phyloP scores from a whole-genome alignment of 768 basidiomycete genomes.

The Podaxis sp. region DNA sequence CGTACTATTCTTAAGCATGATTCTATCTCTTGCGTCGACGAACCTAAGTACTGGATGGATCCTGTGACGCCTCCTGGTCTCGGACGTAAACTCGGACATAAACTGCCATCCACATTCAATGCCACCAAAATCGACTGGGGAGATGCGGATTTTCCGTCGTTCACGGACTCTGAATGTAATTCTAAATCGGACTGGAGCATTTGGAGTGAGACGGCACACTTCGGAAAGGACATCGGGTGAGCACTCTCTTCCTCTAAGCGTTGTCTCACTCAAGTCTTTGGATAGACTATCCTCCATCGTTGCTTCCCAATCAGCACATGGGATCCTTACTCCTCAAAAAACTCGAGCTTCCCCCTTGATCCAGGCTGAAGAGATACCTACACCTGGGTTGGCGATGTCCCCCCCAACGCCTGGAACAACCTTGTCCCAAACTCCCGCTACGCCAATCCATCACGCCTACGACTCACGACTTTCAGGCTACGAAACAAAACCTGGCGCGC shows the following conservation, averaged over 20 bases:
- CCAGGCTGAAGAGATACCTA: conserved; percentile 30
- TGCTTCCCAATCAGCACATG: conserved; percentile 3
- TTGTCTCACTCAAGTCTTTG: not conserved
- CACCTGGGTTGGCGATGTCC: conserved; percentile 46
- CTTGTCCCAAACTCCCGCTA: conserved; percentile 46
- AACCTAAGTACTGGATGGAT: not conserved
- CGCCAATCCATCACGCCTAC: conserved; percentile 43
- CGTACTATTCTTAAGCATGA: not conserved
- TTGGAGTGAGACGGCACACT: conserved; percentile 22
- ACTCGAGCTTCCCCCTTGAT: not conserved
- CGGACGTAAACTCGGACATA: not conserved
- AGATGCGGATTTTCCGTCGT: conserved; percentile 37
- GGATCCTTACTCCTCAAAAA: not conserved
- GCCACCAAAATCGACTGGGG: conserved; percentile 27
- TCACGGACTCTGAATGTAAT: conserved; percentile 27
- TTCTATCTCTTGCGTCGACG: not conserved
- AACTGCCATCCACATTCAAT: not conserved
- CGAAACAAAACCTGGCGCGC: conserved; percentile 23
- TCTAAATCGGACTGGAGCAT: conserved; percentile 25
- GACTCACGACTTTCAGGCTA: conserved; percentile 29
- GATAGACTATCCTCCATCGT: not conserved
- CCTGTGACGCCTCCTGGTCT: not conserved
- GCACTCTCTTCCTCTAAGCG: not conserved
- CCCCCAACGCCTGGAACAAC: conserved; percentile 53
- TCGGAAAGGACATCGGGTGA: conserved; percentile 15